Percentiles rank a stretch among this genome's conserved stretches.
Evolutionary conservation across 176 grass and related monocot genomes (phyloP).

Genomic region (Ensete ventricosum): DNA sequence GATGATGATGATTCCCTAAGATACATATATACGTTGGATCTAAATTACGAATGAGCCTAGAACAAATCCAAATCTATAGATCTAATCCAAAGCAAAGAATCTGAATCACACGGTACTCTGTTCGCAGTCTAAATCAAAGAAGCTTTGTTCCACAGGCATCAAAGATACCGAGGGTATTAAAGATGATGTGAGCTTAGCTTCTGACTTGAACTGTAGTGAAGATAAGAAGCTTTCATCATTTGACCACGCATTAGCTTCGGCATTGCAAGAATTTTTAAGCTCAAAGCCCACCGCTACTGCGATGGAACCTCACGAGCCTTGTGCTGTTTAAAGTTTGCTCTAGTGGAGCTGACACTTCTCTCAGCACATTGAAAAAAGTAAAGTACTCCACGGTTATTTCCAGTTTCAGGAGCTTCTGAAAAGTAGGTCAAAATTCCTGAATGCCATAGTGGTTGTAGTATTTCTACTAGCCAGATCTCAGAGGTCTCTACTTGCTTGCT

Average conservation of each 20-base stretch:
- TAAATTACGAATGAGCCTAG: no score
- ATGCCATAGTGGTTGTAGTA: constrained; percentile 6
- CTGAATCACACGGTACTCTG: no score
- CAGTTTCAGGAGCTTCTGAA: constrained; percentile 14
- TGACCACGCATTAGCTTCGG: constrained; percentile 64
- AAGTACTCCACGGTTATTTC: constrained; percentile 14
- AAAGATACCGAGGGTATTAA: constrained; percentile 27
- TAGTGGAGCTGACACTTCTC: constrained; percentile 11
- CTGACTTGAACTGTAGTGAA: constrained; percentile 9
- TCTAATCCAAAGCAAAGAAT: no score
- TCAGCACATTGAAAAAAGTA: constrained; percentile 4
- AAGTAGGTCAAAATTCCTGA: constrained; percentile 9
- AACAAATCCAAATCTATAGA: no score
- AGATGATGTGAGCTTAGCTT: constrained; percentile 24
- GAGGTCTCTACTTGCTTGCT: no score
- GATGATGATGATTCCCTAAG: no score
- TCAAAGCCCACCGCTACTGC: constrained; percentile 20
- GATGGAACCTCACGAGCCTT: not conserved
- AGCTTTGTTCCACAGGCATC: constrained; percentile 13
- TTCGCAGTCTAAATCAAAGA: not conserved
- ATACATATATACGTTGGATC: no score
- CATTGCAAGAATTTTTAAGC: constrained; percentile 55
- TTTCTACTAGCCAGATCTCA: no score
- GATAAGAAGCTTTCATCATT: constrained; percentile 43
- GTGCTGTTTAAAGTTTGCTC: constrained; percentile 12